These are phyloP conservation scores for Galeopsis tetrahit DNA, from an alignment of 257 asterid species.

Conservation along the genomic window DNA sequence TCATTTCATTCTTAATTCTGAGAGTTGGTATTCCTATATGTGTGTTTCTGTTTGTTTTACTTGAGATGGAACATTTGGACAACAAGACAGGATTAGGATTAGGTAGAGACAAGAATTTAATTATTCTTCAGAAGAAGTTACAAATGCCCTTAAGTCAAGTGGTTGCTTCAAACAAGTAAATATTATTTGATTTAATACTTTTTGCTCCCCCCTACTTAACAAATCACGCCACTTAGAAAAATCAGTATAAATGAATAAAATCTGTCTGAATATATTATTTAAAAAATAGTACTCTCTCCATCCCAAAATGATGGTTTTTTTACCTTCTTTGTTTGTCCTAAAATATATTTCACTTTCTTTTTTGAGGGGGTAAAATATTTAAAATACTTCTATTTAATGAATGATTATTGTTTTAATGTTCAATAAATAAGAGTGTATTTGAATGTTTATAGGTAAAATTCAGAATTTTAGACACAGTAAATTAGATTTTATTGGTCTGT, in stretches of 20 bases:
- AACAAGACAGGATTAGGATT: slow-evolving; percentile 47
- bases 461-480: too few relatives aligned
- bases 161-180: slow-evolving; percentile 19
- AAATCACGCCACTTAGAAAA: background rate
- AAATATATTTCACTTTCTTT: too few relatives aligned
- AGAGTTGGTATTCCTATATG: slow-evolving; percentile 52
- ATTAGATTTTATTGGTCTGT: too few relatives aligned
- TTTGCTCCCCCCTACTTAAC: slow-evolving; percentile 19
- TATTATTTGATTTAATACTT: slow-evolving; percentile 6
- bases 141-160: slow-evolving; percentile 18
- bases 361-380: too few relatives aligned
- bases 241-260: background rate
- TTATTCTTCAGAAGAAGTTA: slow-evolving; percentile 28
- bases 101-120: slow-evolving; percentile 40
- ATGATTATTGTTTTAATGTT: too few relatives aligned
- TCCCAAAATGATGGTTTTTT: too few relatives aligned
- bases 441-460: too few relatives aligned
- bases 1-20: slow-evolving; percentile 46
- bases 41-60: slow-evolving; percentile 48
- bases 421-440: too few relatives aligned
- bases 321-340: too few relatives aligned
- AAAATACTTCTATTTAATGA: too few relatives aligned
- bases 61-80: slow-evolving; percentile 45
- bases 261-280: background rate
- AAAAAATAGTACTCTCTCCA: too few relatives aligned